Percentiles rank a stretch among this genome's conserved stretches.
Evolutionary conservation across 257 asterid genomes (phyloP).

Genomic region (Lantana camara): DNA sequence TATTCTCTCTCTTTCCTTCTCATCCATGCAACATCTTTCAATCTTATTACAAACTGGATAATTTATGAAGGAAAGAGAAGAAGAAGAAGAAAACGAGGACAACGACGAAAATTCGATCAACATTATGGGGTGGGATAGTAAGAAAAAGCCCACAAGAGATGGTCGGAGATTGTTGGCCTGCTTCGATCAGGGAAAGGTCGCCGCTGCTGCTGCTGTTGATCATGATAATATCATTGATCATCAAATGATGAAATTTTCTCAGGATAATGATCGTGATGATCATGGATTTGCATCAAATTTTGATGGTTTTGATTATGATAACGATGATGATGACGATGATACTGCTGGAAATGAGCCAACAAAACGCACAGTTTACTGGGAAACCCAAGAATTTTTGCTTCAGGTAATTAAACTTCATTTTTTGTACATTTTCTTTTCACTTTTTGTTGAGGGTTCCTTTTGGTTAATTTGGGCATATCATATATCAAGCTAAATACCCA

Average conservation of each 20-base stretch:
- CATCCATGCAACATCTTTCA: background rate
- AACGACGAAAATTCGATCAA: background rate
- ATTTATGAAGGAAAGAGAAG: background rate
- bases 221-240: background rate
- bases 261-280: background rate
- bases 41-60: background rate
- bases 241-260: background rate
- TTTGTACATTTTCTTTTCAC: background rate
- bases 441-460: no score
- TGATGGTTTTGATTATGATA: background rate
- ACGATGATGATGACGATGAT: slow-evolving; percentile 12
- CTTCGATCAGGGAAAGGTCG: background rate
- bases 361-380: slow-evolving; percentile 40
- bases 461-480: background rate
- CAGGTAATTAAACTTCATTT: slow-evolving; percentile 29
- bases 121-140: background rate
- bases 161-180: background rate
- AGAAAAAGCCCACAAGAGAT: slow-evolving; percentile 18
- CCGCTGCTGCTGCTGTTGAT: background rate
- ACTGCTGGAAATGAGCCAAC: slow-evolving; percentile 5
- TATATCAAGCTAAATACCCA: no score
- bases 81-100: background rate
- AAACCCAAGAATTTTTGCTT: slow-evolving; percentile 49
- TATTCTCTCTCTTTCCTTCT: slow-evolving; percentile 3
- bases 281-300: background rate